Evolutionary conservation across 306 rosid genomes (phyloP), one percentile per base, ranked within the genome.

Genomic region (Vigna reflexopilosa): DNA sequence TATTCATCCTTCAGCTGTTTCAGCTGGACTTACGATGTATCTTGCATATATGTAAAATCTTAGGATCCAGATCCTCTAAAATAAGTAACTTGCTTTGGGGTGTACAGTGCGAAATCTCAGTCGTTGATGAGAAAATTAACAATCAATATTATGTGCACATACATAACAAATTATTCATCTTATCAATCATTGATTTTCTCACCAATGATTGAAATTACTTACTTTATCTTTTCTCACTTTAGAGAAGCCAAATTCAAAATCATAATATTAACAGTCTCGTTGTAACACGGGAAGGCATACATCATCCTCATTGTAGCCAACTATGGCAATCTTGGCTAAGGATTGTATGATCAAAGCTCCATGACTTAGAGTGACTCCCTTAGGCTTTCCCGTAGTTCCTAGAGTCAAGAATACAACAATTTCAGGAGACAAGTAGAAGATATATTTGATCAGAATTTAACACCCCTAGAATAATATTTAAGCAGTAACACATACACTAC

Each of bases 301-400:
- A 95, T 95, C 97, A 81, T 92, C 90, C 86, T 88, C 93, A 77
- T 80, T 68, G 80, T 89, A 95, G 55, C 97, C 97, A 81, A 93
- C 90, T 24, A 83, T 20, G 48, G 96, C 90, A 59, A 95, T 87
- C 88, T 95, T 95, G 52, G 97, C 93, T 12, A 88, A 87, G 28
- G 97, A 88, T 79, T 95, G 98, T 67, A 87, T 67, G 56, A 88
- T 85, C 80, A 95, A 80, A 80, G 93, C 89, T 49, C 89, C 88
- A 86, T 95, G 98, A 51, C 86, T 95, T 70, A 95, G 72, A 68
- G 88, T 61, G 50, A 93, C 96, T 85, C 98, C 98, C 81, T 92
- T 95, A 58, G 98, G 97, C 84, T 89, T 89, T 78, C 98, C 98
- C 2, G 93, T 91, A 42, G 98, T 92, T 79, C 98, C 98, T 95